Base-by-base conservation (phyloP, 805 yeast species). In the Wickerhamomyces bovis region DNA sequence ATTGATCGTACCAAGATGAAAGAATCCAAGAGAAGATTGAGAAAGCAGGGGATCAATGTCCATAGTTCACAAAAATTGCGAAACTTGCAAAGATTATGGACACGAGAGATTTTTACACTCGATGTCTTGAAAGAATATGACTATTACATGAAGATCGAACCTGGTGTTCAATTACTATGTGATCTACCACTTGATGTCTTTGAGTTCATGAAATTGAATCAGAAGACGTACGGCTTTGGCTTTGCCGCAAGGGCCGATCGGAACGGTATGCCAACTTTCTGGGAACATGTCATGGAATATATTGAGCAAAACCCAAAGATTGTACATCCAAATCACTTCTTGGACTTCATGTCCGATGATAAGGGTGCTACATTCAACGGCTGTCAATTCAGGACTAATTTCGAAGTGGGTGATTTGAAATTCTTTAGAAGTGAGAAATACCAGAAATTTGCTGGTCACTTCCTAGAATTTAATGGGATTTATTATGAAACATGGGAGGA, bases 401-500 rank as follows among this genome's bases (percentile, higher is more conserved):
- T 89, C 61, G 96, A 89, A 65, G 77, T 89, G 53, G 96, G 83
- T 12, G 75, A 76, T 48, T 73, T 89, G 67, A 75, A 80, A 45
- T 80, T 89, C 60, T 89, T 87, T 80, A 71, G 90, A 58, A 69
- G 80, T 22, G 78, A 82, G 44, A 83, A 83, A 15, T 89, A 89
- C 65, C 64, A 70, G 28, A 76, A 73, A 41, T 86, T 80, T 64
- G 85, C 87, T 53, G 80, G 82, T 25, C 69, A 76, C 57, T 72
- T 87, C 51, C 94, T 88, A 61, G 65, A 69, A 39, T 69, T 81
- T 1, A 90, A 95, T 49, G 95, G 95, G 3, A 83, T 89, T 61
- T 89, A 85, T 70, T 89, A 89, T 67, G 89, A 85, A 66, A 75
- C 94, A 61, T 89, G 96, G 95, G 95, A 95, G 51, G 96, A 87